Percentiles rank a stretch among this genome's conserved stretches.
These are phyloP conservation scores for Chaetomium globosum DNA, from an alignment of 2,329 filamentous ascomycete species.

Conservation along the genomic window DNA sequence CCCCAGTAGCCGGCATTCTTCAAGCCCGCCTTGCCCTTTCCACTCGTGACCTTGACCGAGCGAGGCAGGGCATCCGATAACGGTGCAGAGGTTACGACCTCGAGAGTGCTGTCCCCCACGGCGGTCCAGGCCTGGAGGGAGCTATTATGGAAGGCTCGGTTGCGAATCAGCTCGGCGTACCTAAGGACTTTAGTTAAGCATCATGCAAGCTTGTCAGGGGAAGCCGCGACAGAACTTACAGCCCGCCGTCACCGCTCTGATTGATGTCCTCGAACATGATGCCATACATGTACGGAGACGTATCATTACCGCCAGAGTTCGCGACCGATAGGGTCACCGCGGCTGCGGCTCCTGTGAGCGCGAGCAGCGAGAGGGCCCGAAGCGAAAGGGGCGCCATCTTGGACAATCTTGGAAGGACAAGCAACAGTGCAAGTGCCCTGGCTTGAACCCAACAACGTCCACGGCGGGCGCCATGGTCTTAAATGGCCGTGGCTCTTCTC, in stretches of 20 bases:
- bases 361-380: conserved; percentile 18
- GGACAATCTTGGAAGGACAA: neutral
- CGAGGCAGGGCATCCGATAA: conserved; percentile 12
- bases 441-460: neutral
- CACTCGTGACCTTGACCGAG: conserved; percentile 17
- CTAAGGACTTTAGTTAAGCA: neutral
- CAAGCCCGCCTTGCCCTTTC: conserved; percentile 8
- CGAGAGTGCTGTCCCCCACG: conserved; percentile 3
- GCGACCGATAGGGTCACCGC: conserved; percentile 15
- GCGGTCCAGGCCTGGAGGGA: conserved; percentile 8
- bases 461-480: neutral
- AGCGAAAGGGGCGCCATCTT: conserved; percentile 16
- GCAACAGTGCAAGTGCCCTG: neutral
- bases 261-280: conserved; percentile 34
- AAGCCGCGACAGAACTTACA: conserved; percentile 4
- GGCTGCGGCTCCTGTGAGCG: conserved; percentile 9
- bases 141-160: conserved; percentile 19
- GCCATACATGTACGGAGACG: conserved; percentile 26
- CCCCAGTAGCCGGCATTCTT: conserved; percentile 20
- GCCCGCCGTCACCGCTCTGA: conserved; percentile 20
- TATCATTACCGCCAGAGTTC: conserved; percentile 30
- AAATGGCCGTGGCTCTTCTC: neutral
- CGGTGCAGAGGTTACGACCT: conserved; percentile 12
- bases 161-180: conserved; percentile 22
- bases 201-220: neutral